Conservation (phyloP, 495 filamentous ascomycete species). For the Apiosordaria backusii region DNA sequence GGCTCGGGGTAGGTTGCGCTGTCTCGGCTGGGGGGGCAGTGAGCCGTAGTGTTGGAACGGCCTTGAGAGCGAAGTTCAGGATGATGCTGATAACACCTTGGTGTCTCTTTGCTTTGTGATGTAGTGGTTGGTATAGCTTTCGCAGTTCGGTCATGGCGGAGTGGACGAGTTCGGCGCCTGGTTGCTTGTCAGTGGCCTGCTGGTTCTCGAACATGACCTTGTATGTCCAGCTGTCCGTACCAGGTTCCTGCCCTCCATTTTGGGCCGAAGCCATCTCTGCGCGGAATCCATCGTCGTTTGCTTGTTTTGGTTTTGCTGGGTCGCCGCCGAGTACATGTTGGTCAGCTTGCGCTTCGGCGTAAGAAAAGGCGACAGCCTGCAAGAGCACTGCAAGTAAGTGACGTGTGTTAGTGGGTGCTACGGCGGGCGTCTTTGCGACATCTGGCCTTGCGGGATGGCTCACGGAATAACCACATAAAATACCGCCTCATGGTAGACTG, state of each 20-base stretch:
- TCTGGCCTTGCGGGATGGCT: slow-evolving; percentile 15
- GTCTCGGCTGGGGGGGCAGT: slow-evolving; percentile 36
- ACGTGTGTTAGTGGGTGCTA: slow-evolving; percentile 24
- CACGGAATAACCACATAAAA: slow-evolving; percentile 43
- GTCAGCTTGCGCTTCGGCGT: slow-evolving; percentile 29
- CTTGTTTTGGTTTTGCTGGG: slow-evolving; percentile 19
- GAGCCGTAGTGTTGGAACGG: slow-evolving; percentile 41
- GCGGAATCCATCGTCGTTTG: slow-evolving; percentile 26
- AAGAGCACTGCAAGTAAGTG: slow-evolving; percentile 40
- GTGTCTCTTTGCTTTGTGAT: slow-evolving; percentile 37
- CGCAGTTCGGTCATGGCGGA: slow-evolving; percentile 41
- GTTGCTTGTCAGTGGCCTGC: slow-evolving; percentile 10
- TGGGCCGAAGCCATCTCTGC: slow-evolving; percentile 26
- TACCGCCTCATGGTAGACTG: slow-evolving; percentile 38
- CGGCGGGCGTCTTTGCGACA: slow-evolving; percentile 7
- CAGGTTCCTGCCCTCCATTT: not conserved
- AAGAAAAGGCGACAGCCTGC: slow-evolving; percentile 39
- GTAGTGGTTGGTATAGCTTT: slow-evolving; percentile 38
- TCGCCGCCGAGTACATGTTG: slow-evolving; percentile 36
- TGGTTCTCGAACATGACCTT: not conserved
- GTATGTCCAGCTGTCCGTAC: slow-evolving; percentile 4
- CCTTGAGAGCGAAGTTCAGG: slow-evolving; percentile 37
- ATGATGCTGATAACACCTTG: slow-evolving; percentile 38
- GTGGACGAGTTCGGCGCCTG: slow-evolving; percentile 46
- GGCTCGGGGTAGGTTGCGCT: slow-evolving; percentile 22